Evolutionary conservation across 805 yeast genomes (phyloP), one percentile per base, ranked within the genome.

Genomic region (Jamesozyma rosinii): DNA sequence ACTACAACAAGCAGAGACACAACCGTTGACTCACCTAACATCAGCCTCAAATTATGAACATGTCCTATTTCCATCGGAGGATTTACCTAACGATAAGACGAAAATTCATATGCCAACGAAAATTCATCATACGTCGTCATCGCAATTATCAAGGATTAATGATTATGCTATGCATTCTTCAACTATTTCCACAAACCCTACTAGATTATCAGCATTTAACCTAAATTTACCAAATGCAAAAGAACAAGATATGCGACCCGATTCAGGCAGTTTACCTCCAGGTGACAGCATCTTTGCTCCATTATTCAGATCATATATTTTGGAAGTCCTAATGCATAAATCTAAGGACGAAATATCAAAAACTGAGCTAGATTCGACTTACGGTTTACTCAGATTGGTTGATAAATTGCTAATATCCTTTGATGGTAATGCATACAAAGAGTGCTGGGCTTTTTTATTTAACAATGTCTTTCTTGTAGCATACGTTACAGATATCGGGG

Each of bases 311-410:
- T 50, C 60, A 4, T 51, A 44, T 40, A 55, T 54, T 34, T 48
- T 53, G n/a, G 57, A 57, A 19, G 21, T 48, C 3, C 43, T 61
- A 17, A 37, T 54, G 14, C 45, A 43, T 10, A 50, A 49, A 19
- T 57, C 55, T 38, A 43, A 54, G 2, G 27, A 43, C 1, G 17
- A 43, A 0, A 35, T 66, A 11, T 36, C 43, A 1, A 62, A 55
- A 26, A 50, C 58, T 45, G 50, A 54, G 18, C 41, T 65, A 18
- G 68, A 66, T 40, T 48, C 58, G 3, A 43, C 49, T 30, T 61
- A 55, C 45, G 73, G 73, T 0, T 41, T 57, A 5, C 44, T 69
- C 35, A 52, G 72, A 41, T 40, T 67, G 10, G 65, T 66, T 10
- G 72, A 69, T 48, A 48, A 38, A 11, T 49, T 69, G 15, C 38